phyloP scores from a whole-genome alignment of 192 early-diverging fungal genomes.

The Phlyctochytrium planicorne region DNA sequence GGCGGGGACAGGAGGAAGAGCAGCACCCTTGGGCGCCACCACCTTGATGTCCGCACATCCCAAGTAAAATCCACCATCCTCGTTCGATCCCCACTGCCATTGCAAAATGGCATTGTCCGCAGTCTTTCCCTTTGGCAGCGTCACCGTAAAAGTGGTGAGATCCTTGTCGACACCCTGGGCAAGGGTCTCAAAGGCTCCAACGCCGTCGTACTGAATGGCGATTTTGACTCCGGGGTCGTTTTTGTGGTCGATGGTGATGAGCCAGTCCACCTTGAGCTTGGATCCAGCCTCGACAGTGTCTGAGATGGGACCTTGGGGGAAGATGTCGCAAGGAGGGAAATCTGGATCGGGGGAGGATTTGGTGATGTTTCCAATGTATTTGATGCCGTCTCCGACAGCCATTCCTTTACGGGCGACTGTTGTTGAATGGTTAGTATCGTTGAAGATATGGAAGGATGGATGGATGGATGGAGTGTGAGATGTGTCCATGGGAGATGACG shows the following conservation, averaged over 20 bases:
- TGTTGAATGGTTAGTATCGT: no score
- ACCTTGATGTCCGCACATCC: slow-evolving; percentile 42
- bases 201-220: slow-evolving; percentile 28
- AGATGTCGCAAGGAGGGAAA: slow-evolving; percentile 12
- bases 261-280: neutral
- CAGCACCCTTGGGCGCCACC: slow-evolving; percentile 7
- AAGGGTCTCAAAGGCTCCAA: slow-evolving; percentile 25
- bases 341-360: slow-evolving; percentile 23
- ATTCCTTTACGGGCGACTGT: slow-evolving; percentile 28
- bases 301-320: slow-evolving; percentile 1
- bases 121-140: slow-evolving; percentile 35
- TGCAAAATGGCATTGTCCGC: slow-evolving; percentile 40
- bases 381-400: slow-evolving; percentile 32
- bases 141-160: slow-evolving; percentile 9
- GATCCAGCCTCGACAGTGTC: neutral
- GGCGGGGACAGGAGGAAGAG: neutral
- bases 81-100: slow-evolving; percentile 46
- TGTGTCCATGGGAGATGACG: slow-evolving; percentile 15
- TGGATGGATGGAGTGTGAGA: neutral
- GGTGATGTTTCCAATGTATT: slow-evolving; percentile 36
- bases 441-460: slow-evolving; percentile 14
- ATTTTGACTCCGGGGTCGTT: slow-evolving; percentile 37
- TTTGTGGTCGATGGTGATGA: slow-evolving; percentile 35
- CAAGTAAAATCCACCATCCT: slow-evolving; percentile 51
- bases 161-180: slow-evolving; percentile 34